A percentile compares a stretch with the other conserved stretches of the same genome.
phyloP scores from a whole-genome alignment of 2,329 filamentous ascomycete genomes.

The Xylaria sp. region DNA sequence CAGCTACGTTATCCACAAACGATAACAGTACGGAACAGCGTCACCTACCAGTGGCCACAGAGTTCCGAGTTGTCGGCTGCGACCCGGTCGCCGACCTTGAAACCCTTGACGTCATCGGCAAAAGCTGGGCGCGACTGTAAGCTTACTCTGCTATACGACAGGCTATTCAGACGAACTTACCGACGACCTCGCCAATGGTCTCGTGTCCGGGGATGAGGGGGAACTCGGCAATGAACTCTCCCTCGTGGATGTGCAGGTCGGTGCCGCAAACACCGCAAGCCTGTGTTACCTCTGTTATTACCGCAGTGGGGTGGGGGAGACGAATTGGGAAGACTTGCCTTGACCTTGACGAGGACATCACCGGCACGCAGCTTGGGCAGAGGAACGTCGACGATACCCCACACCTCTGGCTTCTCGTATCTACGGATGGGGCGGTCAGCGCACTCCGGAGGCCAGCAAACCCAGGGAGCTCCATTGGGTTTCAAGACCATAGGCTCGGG shows the following conservation, averaged over 20 bases:
- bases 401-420: constrained; percentile 66
- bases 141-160: constrained; percentile 5
- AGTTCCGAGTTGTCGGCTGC: constrained; percentile 67
- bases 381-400: constrained; percentile 63
- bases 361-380: constrained; percentile 62
- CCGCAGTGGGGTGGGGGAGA: neutral
- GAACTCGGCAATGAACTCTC: constrained; percentile 67
- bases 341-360: constrained; percentile 67
- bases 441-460: constrained; percentile 2
- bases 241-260: constrained; percentile 64
- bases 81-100: constrained; percentile 65
- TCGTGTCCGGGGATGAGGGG: constrained; percentile 70
- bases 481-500: neutral
- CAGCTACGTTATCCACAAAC: neutral
- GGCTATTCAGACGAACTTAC: constrained; percentile 47
- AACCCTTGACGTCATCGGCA: constrained; percentile 57
- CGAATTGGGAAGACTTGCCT: constrained; percentile 44
- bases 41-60: constrained; percentile 61
- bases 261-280: constrained; percentile 42
- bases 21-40: neutral
- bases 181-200: constrained; percentile 67
- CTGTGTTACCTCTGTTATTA: constrained; percentile 29
- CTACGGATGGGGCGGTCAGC: constrained; percentile 36
- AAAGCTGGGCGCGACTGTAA: constrained; percentile 28
- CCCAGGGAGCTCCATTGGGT: neutral